Evolutionary conservation across 306 rosid species (phyloP).

Genomic region (Trifolium dubium): DNA sequence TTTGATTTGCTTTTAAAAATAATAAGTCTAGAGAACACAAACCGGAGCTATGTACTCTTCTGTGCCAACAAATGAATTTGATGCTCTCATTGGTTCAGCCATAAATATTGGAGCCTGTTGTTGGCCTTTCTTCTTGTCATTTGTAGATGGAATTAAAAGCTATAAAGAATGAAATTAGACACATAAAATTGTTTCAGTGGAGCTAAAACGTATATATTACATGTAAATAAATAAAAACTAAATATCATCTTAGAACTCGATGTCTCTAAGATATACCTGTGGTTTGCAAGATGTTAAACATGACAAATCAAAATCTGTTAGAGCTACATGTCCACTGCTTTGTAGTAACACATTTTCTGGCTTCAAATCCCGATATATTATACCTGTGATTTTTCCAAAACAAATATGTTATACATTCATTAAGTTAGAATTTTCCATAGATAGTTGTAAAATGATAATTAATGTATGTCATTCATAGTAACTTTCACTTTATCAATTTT

Average conservation of each 20-base stretch:
- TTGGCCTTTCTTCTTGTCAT: constrained; percentile 72
- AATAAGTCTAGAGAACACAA: constrained; percentile 38
- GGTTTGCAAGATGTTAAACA: constrained; percentile 93
- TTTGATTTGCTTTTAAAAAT: constrained; percentile 24
- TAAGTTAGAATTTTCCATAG: too few relatives aligned
- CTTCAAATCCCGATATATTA: constrained; percentile 94
- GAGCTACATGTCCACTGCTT: constrained; percentile 71
- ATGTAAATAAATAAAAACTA: not conserved
- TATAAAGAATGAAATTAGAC: constrained; percentile 43
- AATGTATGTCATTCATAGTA: too few relatives aligned
- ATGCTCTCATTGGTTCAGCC: constrained; percentile 97
- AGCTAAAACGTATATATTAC: not conserved
- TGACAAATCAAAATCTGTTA: constrained; percentile 94
- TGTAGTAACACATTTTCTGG: constrained; percentile 94
- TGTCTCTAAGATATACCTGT: constrained; percentile 60
- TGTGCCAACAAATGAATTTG: constrained; percentile 97
- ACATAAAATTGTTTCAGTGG: constrained; percentile 2
- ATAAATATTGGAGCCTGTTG: constrained; percentile 77
- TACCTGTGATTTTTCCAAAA: constrained; percentile 58
- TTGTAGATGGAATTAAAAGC: constrained; percentile 68
- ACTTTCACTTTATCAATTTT: too few relatives aligned
- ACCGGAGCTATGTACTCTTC: constrained; percentile 99
- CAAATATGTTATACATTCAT: not conserved
- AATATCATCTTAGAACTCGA: not conserved
- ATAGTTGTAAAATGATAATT: too few relatives aligned